Percentiles rank a stretch among this genome's conserved stretches.
Conservation (phyloP, 306 rosid genomes). For the Inga oerstediana region DNA sequence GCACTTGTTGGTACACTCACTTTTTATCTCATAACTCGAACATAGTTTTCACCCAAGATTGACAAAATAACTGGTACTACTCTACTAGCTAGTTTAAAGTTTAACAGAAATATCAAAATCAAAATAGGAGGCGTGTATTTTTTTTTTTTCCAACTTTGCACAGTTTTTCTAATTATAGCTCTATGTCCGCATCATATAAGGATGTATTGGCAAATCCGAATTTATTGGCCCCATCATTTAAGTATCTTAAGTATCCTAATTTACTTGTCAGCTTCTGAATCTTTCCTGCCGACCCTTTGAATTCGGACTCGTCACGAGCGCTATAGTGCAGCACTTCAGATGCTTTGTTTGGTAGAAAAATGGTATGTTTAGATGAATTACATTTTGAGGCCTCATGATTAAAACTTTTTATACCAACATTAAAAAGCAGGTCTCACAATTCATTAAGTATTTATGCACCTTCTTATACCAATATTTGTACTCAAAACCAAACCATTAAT, state of each 20-base stretch:
- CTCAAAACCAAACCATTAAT: background rate
- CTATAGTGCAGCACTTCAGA: background rate
- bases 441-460: background rate
- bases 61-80: too few relatives aligned
- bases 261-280: background rate
- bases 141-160: too few relatives aligned
- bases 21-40: too few relatives aligned
- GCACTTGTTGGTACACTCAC: too few relatives aligned
- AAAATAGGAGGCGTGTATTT: too few relatives aligned
- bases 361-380: background rate
- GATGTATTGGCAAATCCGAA: background rate
- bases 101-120: too few relatives aligned
- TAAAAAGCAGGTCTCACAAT: background rate
- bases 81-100: too few relatives aligned
- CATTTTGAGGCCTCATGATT: background rate
- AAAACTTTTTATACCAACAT: background rate
- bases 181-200: background rate
- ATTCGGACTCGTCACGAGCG: background rate
- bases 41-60: too few relatives aligned
- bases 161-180: too few relatives aligned
- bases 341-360: background rate
- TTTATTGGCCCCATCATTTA: background rate
- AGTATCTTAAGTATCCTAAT: background rate
- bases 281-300: background rate
- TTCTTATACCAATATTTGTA: too few relatives aligned